Evolutionary conservation across 345 rosid genomes (phyloP), one percentile per base, ranked within the genome.

Genomic region (Dipteronia dyeriana): DNA sequence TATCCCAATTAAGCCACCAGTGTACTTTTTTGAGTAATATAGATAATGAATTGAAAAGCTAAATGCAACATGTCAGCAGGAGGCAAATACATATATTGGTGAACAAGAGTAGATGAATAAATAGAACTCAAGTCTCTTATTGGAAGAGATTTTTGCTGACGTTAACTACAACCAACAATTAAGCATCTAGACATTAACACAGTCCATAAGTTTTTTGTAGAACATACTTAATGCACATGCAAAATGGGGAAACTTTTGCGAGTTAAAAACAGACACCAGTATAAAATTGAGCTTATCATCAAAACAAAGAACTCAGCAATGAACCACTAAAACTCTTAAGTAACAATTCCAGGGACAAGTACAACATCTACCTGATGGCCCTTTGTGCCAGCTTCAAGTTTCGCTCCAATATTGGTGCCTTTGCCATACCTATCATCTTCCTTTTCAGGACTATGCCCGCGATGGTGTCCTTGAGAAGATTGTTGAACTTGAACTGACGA

Each of bases 401-500:
- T 90, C 31, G 83, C 76, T 59, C 73, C 83, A 82, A 70, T 85
- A 77, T 77, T 82, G 78, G 74, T 81, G 41, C 87, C 83, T 70
- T 87, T 79, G 41, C 75, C 81, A 74, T 80, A 81, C 81, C 88
- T 81, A 77, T 91, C 90, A 75, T 85, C 90, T 62, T 87, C 94
- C 75, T 83, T 87, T 22, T 62, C 86, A 68, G 94, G 86, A 80
- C 84, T 85, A 78, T 79, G 80, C 31, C 74, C 84, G 47, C 53
- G 85, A 73, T 38, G 75, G 7, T 70, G 83, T 13, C 78, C 88
- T 66, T 80, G 84, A 66, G 89, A 86, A 78, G 87, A 69, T 65
- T 83, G 90, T 74, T 88, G 91, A 80, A 85, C 86, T 84, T 88
- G 92, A 82, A 85, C 82, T 11, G 95, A 87, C 63, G 99, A 88